These are phyloP conservation scores for Heterobasidion parviporum DNA, from an alignment of 1,284 basidiomycete genomes.

Conservation along the genomic window DNA sequence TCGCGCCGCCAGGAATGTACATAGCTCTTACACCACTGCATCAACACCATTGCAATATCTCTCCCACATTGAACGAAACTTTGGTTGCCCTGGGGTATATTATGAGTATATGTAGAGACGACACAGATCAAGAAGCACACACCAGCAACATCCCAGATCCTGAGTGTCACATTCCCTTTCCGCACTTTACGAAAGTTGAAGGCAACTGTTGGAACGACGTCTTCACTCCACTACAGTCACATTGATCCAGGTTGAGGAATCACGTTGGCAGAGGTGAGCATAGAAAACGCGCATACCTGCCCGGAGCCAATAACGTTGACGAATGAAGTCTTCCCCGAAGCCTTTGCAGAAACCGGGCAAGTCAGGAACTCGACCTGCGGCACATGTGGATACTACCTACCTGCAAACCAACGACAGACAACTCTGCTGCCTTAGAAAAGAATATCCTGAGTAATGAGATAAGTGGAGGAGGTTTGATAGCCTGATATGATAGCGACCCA, in stretches of 20 bases:
- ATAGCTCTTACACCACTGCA: constrained; percentile 75
- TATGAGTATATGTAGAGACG: background rate
- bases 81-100: constrained; percentile 65
- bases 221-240: constrained; percentile 73
- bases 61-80: constrained; percentile 93
- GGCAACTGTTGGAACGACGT: constrained; percentile 90
- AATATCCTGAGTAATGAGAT: constrained; percentile 42
- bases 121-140: constrained; percentile 12
- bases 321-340: constrained; percentile 92
- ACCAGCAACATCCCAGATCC: constrained; percentile 94
- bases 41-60: constrained; percentile 93
- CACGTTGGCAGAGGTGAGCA: background rate
- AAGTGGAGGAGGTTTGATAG: background rate
- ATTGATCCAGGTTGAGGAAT: background rate
- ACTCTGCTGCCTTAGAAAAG: constrained; percentile 88
- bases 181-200: constrained; percentile 83
- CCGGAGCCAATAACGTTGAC: constrained; percentile 86
- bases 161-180: constrained; percentile 86
- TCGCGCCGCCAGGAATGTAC: constrained; percentile 4
- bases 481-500: constrained; percentile 18
- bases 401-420: constrained; percentile 91
- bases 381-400: constrained; percentile 27
- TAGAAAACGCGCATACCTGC: constrained; percentile 32
- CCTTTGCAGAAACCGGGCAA: constrained; percentile 33
- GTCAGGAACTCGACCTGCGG: background rate